A percentile compares a stretch with the other conserved stretches of the same genome.
These are phyloP conservation scores for Schwanniomyces sp. DNA, from an alignment of 805 yeast species.

Conservation along the genomic window DNA sequence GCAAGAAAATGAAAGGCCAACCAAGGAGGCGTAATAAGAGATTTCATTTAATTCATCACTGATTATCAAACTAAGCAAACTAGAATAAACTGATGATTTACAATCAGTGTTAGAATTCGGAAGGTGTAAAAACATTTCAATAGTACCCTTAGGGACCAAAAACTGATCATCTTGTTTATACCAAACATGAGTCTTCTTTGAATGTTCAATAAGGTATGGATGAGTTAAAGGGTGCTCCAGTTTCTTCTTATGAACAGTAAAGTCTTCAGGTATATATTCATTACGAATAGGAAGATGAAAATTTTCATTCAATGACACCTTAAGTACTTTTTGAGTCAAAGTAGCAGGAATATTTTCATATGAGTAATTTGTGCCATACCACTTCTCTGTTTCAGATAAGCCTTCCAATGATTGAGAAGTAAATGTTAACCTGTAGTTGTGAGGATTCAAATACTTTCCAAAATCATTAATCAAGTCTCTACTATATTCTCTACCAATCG, in stretches of 20 bases:
- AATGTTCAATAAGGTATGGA: constrained; percentile 61
- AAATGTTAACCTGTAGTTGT: constrained; percentile 63
- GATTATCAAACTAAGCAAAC: constrained; percentile 66
- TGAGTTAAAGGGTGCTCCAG: constrained; percentile 40
- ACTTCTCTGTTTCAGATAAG: constrained; percentile 58
- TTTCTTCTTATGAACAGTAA: constrained; percentile 53
- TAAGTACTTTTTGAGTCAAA: constrained; percentile 32
- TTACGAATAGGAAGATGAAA: constrained; percentile 72
- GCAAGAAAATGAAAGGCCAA: constrained; percentile 65
- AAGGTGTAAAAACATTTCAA: constrained; percentile 61
- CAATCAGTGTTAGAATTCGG: constrained; percentile 67
- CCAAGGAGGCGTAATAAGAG: constrained; percentile 81
- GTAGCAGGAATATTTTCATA: constrained; percentile 43
- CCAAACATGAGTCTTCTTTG: constrained; percentile 66
- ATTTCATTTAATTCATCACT: constrained; percentile 75
- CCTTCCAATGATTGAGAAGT: constrained; percentile 48
- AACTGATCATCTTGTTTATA: constrained; percentile 87
- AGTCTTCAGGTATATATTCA: constrained; percentile 78
- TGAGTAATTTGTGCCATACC: constrained; percentile 89
- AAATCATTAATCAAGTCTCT: constrained; percentile 52
- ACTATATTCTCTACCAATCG: constrained; percentile 59
- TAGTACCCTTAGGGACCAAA: constrained; percentile 81
- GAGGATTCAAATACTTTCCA: constrained; percentile 48
- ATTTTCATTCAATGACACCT: constrained; percentile 20
- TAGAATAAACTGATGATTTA: constrained; percentile 53